Evolutionary conservation across 495 filamentous ascomycete genomes (phyloP), one percentile per base, ranked within the genome.

Genomic region (Elaphomyces granulatus): DNA sequence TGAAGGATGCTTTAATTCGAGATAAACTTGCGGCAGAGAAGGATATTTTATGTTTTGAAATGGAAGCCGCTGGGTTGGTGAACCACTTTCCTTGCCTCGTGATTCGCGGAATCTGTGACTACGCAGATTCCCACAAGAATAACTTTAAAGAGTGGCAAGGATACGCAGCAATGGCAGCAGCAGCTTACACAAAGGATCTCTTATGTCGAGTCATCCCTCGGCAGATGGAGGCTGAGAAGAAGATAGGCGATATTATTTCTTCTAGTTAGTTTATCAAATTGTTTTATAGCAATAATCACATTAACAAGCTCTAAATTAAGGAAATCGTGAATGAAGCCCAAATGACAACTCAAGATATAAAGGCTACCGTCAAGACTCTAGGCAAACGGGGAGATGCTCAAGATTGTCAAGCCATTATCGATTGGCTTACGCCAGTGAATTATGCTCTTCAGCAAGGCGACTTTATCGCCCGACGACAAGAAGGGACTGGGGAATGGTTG

Each of bases 401-500:
- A 31, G 37, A 42, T 14, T 35, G 36, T 12, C 34, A 41, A 20
- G 15, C 21, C 1, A 40, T 47, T n/a, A 19, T 52, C 18, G 33
- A 47, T 6, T 54, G 48, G 52, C 36, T 55, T 4, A 43, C 44
- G 1, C 26, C 39, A 4, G 34, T 42, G 15, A 36, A 48, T 34
- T 52, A 50, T 14, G 34, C 19, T 35, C 15, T 38, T 38, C 49
- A 50, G 30, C 46, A 52, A 15, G 46, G 35, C 32, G 44, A 51
- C 36, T 44, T 40, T 23, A n/a, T 55, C 9, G 16, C 15, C 1
- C 6, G n/a, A 3, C 50, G 55, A n/a, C 54, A 66, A 14, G 30
- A 49, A 26, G 61, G 53, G 8, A 67, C 64, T 1, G 59, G 66
- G 0, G 36, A 55, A 43, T 74, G 64, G 67, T 42, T 74, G 15